Evolutionary conservation across 2,329 filamentous ascomycete genomes (phyloP).

Genomic region (Apiospora pterosperma): DNA sequence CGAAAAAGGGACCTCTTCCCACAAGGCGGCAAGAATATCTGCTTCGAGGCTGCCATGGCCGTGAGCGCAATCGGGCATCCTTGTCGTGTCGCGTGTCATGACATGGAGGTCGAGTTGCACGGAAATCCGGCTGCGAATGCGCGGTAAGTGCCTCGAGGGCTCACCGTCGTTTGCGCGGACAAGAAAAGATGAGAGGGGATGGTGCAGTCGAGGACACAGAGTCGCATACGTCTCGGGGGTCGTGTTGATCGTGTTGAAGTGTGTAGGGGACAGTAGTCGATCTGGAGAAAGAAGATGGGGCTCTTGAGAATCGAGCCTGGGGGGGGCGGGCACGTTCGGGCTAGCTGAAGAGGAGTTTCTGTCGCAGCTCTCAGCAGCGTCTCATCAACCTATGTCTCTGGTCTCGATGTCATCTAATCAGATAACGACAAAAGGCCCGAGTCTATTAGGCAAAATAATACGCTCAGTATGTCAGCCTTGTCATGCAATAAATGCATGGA

Average conservation of each 20-base stretch:
- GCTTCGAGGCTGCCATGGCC: conserved; percentile 33
- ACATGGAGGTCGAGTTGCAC: conserved; percentile 26
- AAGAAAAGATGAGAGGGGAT: background rate
- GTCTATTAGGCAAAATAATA: background rate
- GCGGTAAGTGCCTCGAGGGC: background rate
- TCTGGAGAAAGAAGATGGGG: background rate
- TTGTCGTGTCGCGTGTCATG: conserved; percentile 47
- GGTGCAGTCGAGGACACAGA: background rate
- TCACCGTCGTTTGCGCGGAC: background rate
- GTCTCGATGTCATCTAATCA: background rate
- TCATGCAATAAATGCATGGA: background rate
- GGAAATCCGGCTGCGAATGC: background rate
- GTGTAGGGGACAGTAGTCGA: background rate
- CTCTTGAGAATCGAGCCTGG: background rate
- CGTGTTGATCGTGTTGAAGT: background rate
- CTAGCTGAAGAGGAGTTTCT: background rate
- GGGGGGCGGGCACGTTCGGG: background rate
- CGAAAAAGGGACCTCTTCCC: conserved; percentile 59
- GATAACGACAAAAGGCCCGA: background rate
- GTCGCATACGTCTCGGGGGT: background rate
- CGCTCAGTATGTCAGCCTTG: background rate
- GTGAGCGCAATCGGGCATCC: conserved; percentile 30
- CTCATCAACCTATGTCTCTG: background rate
- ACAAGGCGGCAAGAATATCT: conserved; percentile 55
- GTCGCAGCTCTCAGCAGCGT: background rate